phyloP scores from a whole-genome alignment of 202 grass and related monocot species.

The Alloteropsis angusta region DNA sequence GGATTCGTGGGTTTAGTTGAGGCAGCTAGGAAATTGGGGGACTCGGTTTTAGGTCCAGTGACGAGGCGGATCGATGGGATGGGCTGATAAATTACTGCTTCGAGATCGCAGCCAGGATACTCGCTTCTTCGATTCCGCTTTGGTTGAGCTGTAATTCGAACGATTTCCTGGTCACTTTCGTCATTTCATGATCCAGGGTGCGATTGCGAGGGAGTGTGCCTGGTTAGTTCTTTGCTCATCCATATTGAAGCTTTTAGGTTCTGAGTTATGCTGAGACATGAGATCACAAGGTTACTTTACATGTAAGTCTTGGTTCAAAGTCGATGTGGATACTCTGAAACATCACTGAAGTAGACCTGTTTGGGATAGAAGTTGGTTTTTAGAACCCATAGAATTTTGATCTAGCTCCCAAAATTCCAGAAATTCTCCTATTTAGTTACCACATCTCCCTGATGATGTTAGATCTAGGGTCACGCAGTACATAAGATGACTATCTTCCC shows the following conservation, averaged over 20 bases:
- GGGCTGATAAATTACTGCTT: background rate
- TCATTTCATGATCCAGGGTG: background rate
- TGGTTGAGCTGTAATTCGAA: background rate
- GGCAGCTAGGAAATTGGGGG: background rate
- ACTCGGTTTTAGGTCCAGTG: background rate
- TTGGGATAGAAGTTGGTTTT: background rate
- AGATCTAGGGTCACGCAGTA: background rate
- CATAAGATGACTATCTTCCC: background rate
- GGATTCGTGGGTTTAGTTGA: constrained; percentile 23
- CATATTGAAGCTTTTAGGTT: background rate
- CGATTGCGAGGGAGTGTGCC: background rate
- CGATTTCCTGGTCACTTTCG: constrained; percentile 6
- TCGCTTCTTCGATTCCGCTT: background rate
- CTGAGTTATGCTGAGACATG: background rate
- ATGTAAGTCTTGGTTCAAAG: background rate
- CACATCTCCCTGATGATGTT: background rate
- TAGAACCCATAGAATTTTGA: background rate
- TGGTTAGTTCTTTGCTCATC: background rate
- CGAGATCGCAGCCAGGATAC: background rate
- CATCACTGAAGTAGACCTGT: background rate
- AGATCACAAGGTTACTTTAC: background rate
- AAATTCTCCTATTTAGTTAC: background rate
- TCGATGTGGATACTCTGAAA: background rate
- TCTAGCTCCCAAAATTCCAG: background rate
- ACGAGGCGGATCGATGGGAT: constrained; percentile 4